These are phyloP conservation scores for Sicyos edulis DNA, from an alignment of 306 rosid genomes.

Conservation along the genomic window DNA sequence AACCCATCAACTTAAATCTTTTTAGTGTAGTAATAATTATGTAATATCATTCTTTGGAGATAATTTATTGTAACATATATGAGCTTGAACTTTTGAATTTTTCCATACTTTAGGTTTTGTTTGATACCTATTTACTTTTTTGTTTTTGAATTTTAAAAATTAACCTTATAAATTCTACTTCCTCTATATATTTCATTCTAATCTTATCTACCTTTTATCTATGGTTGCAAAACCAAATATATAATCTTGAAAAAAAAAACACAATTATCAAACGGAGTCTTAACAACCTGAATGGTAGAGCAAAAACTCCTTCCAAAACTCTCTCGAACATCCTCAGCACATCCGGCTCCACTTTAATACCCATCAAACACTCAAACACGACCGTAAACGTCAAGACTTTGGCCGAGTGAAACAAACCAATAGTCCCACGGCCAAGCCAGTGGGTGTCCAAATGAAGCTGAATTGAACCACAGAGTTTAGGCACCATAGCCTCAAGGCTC, in stretches of 20 bases:
- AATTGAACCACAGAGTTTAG: slow-evolving; percentile 46
- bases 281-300: slow-evolving; percentile 26
- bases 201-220: too few relatives aligned
- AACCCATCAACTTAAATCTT: too few relatives aligned
- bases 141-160: too few relatives aligned
- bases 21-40: too few relatives aligned
- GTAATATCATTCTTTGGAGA: too few relatives aligned
- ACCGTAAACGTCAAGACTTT: slow-evolving; percentile 47
- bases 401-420: slow-evolving; percentile 49
- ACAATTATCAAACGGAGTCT: too few relatives aligned
- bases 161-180: too few relatives aligned
- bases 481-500: slow-evolving; percentile 50
- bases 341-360: slow-evolving; percentile 50
- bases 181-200: too few relatives aligned
- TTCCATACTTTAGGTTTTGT: too few relatives aligned
- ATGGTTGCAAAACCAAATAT: too few relatives aligned
- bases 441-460: slow-evolving; percentile 32
- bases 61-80: neutral
- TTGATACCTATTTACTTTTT: too few relatives aligned
- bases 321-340: slow-evolving; percentile 59
- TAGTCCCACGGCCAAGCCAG: slow-evolving; percentile 41
- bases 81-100: neutral
- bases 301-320: slow-evolving; percentile 68
- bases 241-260: too few relatives aligned
- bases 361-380: slow-evolving; percentile 68